Conservation (phyloP, 495 filamentous ascomycete species). For the Xylaria longipes region DNA sequence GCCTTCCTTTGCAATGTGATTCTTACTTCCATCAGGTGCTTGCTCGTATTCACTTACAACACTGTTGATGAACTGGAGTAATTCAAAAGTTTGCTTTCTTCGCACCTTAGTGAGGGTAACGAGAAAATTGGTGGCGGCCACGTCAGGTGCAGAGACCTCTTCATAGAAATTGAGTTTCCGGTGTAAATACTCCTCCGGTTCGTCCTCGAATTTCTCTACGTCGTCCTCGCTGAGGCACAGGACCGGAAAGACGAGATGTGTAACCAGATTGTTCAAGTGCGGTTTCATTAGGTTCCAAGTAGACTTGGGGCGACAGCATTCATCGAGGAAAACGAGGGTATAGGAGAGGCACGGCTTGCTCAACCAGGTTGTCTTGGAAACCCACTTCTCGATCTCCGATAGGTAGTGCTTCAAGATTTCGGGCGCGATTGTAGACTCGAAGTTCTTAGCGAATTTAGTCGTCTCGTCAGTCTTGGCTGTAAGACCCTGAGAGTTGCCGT, state of each 20-base stretch:
- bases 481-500: constrained; percentile 80
- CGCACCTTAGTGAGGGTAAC: constrained; percentile 92
- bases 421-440: constrained; percentile 89
- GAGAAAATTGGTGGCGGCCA: constrained; percentile 95
- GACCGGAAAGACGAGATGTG: constrained; percentile 93
- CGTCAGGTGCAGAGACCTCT: constrained; percentile 93
- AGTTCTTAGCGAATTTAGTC: constrained; percentile 81
- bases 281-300: constrained; percentile 96
- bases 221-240: constrained; percentile 93
- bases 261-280: constrained; percentile 88
- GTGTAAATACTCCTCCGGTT: constrained; percentile 95
- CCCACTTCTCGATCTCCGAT: constrained; percentile 94
- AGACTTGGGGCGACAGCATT: constrained; percentile 94
- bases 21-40: constrained; percentile 83
- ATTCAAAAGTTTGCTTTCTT: constrained; percentile 93
- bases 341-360: constrained; percentile 92
- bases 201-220: constrained; percentile 89
- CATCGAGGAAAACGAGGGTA: constrained; percentile 91
- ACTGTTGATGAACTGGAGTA: constrained; percentile 90
- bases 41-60: constrained; percentile 88
- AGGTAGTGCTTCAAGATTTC: constrained; percentile 95
- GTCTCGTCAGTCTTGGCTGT: constrained; percentile 71
- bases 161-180: constrained; percentile 98
- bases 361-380: constrained; percentile 90
- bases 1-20: constrained; percentile 93